These are phyloP conservation scores for Nakaseomyces glabratus DNA, from an alignment of 1,139 yeast genomes.

Conservation along the genomic window DNA sequence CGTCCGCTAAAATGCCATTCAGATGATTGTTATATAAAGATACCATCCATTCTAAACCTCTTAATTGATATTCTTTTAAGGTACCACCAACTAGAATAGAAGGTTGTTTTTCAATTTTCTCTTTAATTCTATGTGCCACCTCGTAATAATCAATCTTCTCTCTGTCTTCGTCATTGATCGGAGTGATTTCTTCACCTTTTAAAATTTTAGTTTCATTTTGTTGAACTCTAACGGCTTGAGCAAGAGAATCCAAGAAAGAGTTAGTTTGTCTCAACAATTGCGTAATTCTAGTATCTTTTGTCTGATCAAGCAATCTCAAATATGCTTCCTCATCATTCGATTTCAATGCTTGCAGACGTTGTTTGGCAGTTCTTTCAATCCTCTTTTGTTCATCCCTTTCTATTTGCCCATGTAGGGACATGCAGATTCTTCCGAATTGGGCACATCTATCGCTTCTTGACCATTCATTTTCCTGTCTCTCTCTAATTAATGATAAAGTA, in stretches of 20 bases:
- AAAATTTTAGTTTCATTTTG: constrained; percentile 34
- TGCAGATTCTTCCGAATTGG: constrained; percentile 36
- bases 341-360: constrained; percentile 76
- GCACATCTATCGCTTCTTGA: constrained; percentile 25
- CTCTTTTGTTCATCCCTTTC: constrained; percentile 71
- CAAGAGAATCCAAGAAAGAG: constrained; percentile 63
- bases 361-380: constrained; percentile 68
- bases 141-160: constrained; percentile 67
- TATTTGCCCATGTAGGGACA: constrained; percentile 34
- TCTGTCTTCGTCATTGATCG: constrained; percentile 38
- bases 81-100: constrained; percentile 71
- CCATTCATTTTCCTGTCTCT: constrained; percentile 23
- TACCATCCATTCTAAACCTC: constrained; percentile 98
- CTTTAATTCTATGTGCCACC: constrained; percentile 68
- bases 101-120: constrained; percentile 58
- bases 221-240: constrained; percentile 69
- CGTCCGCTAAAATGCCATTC: constrained; percentile 92
- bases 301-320: constrained; percentile 68
- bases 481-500: constrained; percentile 35
- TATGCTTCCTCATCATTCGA: constrained; percentile 82
- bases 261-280: constrained; percentile 72
- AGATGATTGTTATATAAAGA: constrained; percentile 85
- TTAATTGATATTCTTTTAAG: constrained; percentile 84
- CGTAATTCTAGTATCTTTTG: constrained; percentile 76
- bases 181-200: constrained; percentile 29